Base-by-base conservation (phyloP, 2,329 filamentous ascomycete species). In the Curvularia hawaiiensis region DNA sequence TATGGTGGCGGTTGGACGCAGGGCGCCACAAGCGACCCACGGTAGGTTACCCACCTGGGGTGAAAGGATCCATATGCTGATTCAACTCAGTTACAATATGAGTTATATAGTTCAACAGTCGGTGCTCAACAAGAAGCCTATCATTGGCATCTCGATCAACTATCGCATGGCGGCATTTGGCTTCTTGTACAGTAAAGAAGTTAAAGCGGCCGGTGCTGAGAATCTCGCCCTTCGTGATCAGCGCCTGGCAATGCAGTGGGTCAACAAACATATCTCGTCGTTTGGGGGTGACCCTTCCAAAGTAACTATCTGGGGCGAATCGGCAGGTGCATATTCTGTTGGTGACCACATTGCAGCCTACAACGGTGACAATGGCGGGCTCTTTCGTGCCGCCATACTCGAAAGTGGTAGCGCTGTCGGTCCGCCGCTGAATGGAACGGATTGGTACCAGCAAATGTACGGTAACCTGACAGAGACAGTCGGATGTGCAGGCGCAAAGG, bases 201-300 rank as follows among this genome's bases (percentile, higher is more conserved):
- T 81, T 3, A 65, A 76, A 24, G 66, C 70, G 3, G 63, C 68
- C 4, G 69, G 70, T 4, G 69, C 67, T 3, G 69, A 78, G 1
- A 81, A 81, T 53, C 83, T 78, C 1, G 88, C 87, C 0, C 72
- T 90, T 5, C 77, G 88, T 4, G 88, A 90, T 63, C 86, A 90
- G 69, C 78, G 85, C 5, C 78, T 82, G 12, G 77, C 84, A 0
- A 68, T 90, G 45, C 68, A 82, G 45, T 90, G 88, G 88, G 80
- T 89, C 0, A 79, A 85, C 63, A 75, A 80, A 20, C 77, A 90
- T 58, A 88, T 90, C n/a, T 62, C 63, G 2, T 35, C 66, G 1
- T 75, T 75, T 38, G 70, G 86, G 2, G 86, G 86, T 0, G 81
- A 88, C 59, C 82, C 84, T 0, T 63, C 79, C 10, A 84, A 85